Percentiles rank a stretch among this genome's conserved stretches.
These are phyloP conservation scores for Neurospora sp. DNA, from an alignment of 495 filamentous ascomycete genomes.

Conservation along the genomic window DNA sequence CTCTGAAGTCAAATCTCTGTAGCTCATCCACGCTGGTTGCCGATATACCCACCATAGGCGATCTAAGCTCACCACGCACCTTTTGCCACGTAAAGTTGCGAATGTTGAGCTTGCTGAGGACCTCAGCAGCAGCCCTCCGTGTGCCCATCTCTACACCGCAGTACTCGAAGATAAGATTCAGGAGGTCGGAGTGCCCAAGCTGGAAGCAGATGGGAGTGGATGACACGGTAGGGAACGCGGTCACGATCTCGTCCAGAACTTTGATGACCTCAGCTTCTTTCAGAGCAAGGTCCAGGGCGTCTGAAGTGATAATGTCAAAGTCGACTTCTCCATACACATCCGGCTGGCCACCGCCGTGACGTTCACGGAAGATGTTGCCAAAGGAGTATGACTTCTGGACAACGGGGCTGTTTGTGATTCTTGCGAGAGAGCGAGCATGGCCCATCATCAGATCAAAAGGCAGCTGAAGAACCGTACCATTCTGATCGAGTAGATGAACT, in stretches of 20 bases:
- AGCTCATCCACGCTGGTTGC: constrained; percentile 89
- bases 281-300: constrained; percentile 70
- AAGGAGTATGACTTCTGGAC: constrained; percentile 78
- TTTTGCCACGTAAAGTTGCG: constrained; percentile 75
- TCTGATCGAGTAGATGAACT: constrained; percentile 69
- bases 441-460: constrained; percentile 89
- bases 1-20: constrained; percentile 80
- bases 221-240: constrained; percentile 65
- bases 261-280: constrained; percentile 95
- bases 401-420: constrained; percentile 45
- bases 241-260: constrained; percentile 82
- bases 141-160: constrained; percentile 65
- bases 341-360: constrained; percentile 63
- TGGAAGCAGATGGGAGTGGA: constrained; percentile 78
- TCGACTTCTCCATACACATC: constrained; percentile 80
- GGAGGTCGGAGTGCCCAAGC: constrained; percentile 77
- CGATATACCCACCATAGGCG: constrained; percentile 68
- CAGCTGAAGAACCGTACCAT: constrained; percentile 76
- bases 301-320: constrained; percentile 81
- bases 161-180: constrained; percentile 78
- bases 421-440: constrained; percentile 75
- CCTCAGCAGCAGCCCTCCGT: constrained; percentile 65
- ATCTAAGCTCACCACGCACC: constrained; percentile 72
- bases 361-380: constrained; percentile 78
- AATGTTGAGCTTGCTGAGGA: constrained; percentile 79